Conservation (phyloP, 768 basidiomycete species). For the Trametes meyenii region DNA sequence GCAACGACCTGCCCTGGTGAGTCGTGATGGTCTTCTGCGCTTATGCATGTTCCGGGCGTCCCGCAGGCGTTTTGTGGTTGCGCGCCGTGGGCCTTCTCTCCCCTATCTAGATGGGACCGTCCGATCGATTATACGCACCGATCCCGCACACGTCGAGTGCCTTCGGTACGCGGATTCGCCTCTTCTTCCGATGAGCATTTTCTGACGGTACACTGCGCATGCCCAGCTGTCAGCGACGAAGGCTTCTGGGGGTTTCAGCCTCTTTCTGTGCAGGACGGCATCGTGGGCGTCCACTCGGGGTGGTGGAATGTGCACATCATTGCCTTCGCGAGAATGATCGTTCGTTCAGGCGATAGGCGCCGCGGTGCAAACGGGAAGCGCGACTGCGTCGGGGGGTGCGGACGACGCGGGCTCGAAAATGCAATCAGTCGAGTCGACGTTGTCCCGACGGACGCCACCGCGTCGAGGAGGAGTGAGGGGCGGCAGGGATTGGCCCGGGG, state of each 20-base stretch:
- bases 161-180: not conserved
- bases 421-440: not conserved
- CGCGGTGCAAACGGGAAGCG: not conserved
- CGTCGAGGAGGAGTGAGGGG: not conserved
- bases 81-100: slow-evolving; percentile 6
- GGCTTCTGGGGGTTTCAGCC: not conserved
- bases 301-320: slow-evolving; percentile 5
- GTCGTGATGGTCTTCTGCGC: slow-evolving; percentile 1
- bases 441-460: not conserved
- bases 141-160: not conserved
- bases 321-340: not conserved
- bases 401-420: not conserved
- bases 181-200: not conserved
- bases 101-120: slow-evolving; percentile 16
- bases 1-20: not conserved
- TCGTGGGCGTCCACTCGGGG: not conserved
- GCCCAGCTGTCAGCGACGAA: not conserved
- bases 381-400: not conserved
- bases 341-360: slow-evolving; percentile 1
- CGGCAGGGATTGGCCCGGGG: not conserved
- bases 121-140: slow-evolving; percentile 13
- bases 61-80: slow-evolving; percentile 6
- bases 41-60: slow-evolving; percentile 9
- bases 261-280: not conserved
- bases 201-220: not conserved